Conservation (phyloP, 2,329 filamentous ascomycete species). For the Thyridium curvatum region DNA sequence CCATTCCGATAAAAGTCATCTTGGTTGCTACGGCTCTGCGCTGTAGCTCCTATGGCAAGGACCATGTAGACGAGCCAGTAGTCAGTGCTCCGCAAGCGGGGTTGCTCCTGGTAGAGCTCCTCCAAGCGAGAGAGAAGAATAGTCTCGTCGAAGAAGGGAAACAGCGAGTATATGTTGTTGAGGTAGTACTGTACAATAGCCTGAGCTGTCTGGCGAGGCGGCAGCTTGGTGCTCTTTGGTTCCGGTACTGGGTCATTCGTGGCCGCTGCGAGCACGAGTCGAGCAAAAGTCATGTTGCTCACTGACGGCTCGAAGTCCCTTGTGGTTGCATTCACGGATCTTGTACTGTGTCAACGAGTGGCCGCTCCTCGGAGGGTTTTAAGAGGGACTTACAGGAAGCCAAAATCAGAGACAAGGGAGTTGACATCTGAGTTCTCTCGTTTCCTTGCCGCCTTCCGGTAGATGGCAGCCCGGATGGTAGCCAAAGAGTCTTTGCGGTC, state of each 20-base stretch:
- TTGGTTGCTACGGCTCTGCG: slow-evolving; percentile 64
- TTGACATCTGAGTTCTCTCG: slow-evolving; percentile 83
- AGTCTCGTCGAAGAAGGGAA: slow-evolving; percentile 79
- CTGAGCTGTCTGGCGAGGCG: slow-evolving; percentile 61
- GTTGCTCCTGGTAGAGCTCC: slow-evolving; percentile 61
- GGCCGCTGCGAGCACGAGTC: slow-evolving; percentile 78
- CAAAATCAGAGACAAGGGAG: slow-evolving; percentile 88
- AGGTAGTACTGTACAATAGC: slow-evolving; percentile 78
- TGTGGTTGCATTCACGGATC: slow-evolving; percentile 89
- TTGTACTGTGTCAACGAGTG: slow-evolving; percentile 25
- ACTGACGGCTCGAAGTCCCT: slow-evolving; percentile 88
- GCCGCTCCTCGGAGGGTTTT: neutral
- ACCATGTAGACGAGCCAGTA: slow-evolving; percentile 87
- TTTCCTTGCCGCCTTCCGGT: slow-evolving; percentile 56
- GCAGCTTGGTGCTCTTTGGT: slow-evolving; percentile 55
- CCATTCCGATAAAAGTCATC: slow-evolving; percentile 56
- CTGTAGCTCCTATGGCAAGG: slow-evolving; percentile 72
- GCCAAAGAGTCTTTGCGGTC: slow-evolving; percentile 61
- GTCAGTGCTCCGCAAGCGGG: slow-evolving; percentile 61
- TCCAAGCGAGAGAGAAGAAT: slow-evolving; percentile 72
- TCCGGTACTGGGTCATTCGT: slow-evolving; percentile 66
- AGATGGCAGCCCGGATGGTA: slow-evolving; percentile 54
- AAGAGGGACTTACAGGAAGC: slow-evolving; percentile 61
- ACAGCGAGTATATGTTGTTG: slow-evolving; percentile 70
- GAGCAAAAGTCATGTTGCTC: slow-evolving; percentile 86